Conservation (phyloP, 192 early-diverging fungal genomes). For the Coemansia aciculifera region DNA sequence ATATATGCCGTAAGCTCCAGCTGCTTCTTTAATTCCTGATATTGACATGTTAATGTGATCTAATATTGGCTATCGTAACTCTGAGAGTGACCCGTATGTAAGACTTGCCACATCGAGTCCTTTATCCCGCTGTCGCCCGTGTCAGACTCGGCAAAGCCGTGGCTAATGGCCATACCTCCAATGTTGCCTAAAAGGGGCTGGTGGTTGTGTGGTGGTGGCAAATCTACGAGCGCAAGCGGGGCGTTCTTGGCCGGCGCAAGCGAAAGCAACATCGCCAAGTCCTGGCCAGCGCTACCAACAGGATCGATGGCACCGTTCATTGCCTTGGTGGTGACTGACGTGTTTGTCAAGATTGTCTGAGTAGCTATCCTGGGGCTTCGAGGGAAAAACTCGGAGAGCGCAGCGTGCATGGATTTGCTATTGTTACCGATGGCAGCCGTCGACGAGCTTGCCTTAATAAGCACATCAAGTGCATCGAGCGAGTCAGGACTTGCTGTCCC, state of each 20-base stretch:
- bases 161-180: slow-evolving; percentile 15
- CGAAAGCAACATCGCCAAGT: slow-evolving; percentile 3
- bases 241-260: not conserved
- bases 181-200: slow-evolving; percentile 1
- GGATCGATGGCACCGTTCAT: slow-evolving; percentile 37
- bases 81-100: slow-evolving; percentile 10
- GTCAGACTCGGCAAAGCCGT: not conserved
- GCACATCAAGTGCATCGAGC: not conserved
- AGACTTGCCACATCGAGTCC: slow-evolving; percentile 23
- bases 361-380: slow-evolving; percentile 17
- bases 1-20: slow-evolving; percentile 52
- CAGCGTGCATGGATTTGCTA: not conserved
- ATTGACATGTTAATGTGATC: not conserved
- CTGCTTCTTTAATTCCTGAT: slow-evolving; percentile 21
- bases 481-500: not conserved
- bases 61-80: not conserved
- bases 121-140: not conserved
- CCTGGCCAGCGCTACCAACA: not conserved
- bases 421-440: not conserved
- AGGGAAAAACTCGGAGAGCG: slow-evolving; percentile 12
- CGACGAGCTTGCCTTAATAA: not conserved
- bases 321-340: slow-evolving; percentile 42
- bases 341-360: slow-evolving; percentile 30
- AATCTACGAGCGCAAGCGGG: not conserved
- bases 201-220: slow-evolving; percentile 1